These are phyloP conservation scores for Backusella psychrophila DNA, from an alignment of 192 early-diverging fungal species.

Conservation along the genomic window DNA sequence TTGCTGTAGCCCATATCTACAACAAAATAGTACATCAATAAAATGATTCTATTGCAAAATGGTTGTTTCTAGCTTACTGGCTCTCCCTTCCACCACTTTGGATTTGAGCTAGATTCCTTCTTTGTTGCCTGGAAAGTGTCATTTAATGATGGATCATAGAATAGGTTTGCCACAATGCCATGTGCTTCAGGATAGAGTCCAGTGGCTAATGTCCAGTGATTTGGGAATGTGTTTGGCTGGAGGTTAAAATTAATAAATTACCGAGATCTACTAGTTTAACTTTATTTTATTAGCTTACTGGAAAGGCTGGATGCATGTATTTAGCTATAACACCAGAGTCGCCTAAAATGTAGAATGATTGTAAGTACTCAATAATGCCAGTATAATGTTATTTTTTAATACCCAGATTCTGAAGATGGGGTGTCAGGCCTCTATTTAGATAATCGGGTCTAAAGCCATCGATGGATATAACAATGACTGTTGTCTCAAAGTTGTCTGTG, in stretches of 20 bases:
- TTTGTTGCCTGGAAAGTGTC: slow-evolving; percentile 77
- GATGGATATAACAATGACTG: slow-evolving; percentile 76
- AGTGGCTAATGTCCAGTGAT: slow-evolving; percentile 89
- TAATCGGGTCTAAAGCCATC: slow-evolving; percentile 89
- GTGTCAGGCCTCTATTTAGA: slow-evolving; percentile 68
- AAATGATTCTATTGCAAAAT: not conserved
- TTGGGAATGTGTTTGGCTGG: slow-evolving; percentile 81
- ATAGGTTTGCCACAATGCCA: slow-evolving; percentile 86
- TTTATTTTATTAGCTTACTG: slow-evolving; percentile 33
- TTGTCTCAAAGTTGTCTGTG: slow-evolving; percentile 61
- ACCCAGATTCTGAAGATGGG: slow-evolving; percentile 59
- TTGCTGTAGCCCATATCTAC: slow-evolving; percentile 83
- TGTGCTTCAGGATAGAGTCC: slow-evolving; percentile 90
- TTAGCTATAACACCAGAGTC: slow-evolving; percentile 48
- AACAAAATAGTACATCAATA: not conserved
- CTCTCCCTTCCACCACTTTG: slow-evolving; percentile 87
- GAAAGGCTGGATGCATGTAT: slow-evolving; percentile 68
- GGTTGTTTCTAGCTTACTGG: slow-evolving; percentile 50
- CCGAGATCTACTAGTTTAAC: not conserved
- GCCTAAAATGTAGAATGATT: not conserved
- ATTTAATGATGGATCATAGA: slow-evolving; percentile 72
- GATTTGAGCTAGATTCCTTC: slow-evolving; percentile 50
- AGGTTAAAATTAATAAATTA: not conserved
- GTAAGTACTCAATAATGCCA: not conserved
- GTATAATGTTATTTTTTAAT: not conserved